These are phyloP conservation scores for Nyssa sinensis DNA, from an alignment of 148 eudicot genomes.

Conservation along the genomic window DNA sequence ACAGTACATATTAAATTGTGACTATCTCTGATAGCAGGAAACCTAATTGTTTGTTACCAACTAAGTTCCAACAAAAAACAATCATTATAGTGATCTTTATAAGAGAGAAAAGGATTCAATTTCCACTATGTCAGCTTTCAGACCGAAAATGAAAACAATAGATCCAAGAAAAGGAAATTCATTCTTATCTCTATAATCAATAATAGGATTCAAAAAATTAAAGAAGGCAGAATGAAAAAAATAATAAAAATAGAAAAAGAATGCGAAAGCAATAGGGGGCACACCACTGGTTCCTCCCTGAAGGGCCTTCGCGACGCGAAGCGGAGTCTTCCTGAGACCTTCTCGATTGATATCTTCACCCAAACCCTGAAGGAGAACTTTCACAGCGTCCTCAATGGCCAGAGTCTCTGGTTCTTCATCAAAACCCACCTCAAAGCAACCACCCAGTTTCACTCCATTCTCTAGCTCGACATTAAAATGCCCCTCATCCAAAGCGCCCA, in stretches of 20 bases:
- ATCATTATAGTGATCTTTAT: too few relatives aligned
- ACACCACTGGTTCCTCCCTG: constrained; percentile 78
- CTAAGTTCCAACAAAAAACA: neutral
- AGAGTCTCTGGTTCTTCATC: constrained; percentile 43
- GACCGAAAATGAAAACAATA: neutral
- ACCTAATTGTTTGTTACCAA: too few relatives aligned
- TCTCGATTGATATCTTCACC: constrained; percentile 90
- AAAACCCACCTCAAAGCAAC: constrained; percentile 30
- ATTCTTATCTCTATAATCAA: too few relatives aligned
- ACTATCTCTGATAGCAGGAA: too few relatives aligned
- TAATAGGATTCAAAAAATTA: too few relatives aligned
- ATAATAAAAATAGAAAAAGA: neutral
- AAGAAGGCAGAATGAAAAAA: too few relatives aligned
- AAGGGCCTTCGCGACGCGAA: constrained; percentile 92
- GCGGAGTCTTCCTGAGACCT: constrained; percentile 77
- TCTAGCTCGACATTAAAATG: constrained; percentile 51
- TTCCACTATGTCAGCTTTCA: neutral
- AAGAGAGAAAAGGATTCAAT: neutral
- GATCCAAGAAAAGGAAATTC: neutral
- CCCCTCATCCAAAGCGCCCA: constrained; percentile 90
- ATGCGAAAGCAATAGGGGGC: neutral
- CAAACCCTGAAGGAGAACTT: constrained; percentile 70
- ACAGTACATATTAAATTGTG: too few relatives aligned
- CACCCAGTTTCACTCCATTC: constrained; percentile 39
- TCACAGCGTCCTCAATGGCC: constrained; percentile 79